Evolutionary conservation across 176 grass and related monocot species (phyloP).

Genomic region (Themeda triandra): DNA sequence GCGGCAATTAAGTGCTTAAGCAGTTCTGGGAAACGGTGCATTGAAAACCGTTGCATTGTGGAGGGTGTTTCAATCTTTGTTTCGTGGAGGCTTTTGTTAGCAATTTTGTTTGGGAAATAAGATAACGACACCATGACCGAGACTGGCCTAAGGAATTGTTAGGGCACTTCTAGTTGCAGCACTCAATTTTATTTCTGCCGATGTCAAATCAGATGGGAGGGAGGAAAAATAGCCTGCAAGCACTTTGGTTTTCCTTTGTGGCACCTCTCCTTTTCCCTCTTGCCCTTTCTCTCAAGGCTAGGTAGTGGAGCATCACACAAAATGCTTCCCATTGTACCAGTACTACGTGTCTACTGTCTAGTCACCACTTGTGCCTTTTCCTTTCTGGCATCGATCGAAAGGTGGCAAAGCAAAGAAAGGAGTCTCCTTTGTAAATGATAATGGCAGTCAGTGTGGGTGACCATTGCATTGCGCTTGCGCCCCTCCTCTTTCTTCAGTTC

Average conservation of each 20-base stretch:
- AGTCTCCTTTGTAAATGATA: neutral
- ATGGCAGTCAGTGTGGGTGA: neutral
- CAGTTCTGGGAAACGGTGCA: too few relatives aligned
- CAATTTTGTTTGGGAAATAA: too few relatives aligned
- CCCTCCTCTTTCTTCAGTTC: neutral
- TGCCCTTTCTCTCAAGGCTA: neutral
- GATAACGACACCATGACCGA: too few relatives aligned
- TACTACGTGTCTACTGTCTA: slow-evolving; percentile 16
- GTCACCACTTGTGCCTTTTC: neutral
- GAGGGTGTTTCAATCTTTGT: too few relatives aligned
- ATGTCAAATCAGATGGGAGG: slow-evolving; percentile 8
- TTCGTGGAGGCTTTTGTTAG: too few relatives aligned
- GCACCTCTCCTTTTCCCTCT: neutral
- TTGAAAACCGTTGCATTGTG: too few relatives aligned
- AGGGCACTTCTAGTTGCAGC: neutral
- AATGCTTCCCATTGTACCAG: neutral
- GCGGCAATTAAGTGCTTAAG: too few relatives aligned
- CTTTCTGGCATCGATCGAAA: slow-evolving; percentile 23
- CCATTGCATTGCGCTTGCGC: neutral
- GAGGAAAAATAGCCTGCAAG: neutral
- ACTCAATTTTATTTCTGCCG: neutral
- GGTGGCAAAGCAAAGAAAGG: neutral
- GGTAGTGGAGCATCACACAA: slow-evolving; percentile 36
- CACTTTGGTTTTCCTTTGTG: slow-evolving; percentile 8
- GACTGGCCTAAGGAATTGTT: too few relatives aligned